Percentiles rank a stretch among this genome's conserved stretches.
Conservation (phyloP, 2,329 filamentous ascomycete species). For the Diatrype stigma region DNA sequence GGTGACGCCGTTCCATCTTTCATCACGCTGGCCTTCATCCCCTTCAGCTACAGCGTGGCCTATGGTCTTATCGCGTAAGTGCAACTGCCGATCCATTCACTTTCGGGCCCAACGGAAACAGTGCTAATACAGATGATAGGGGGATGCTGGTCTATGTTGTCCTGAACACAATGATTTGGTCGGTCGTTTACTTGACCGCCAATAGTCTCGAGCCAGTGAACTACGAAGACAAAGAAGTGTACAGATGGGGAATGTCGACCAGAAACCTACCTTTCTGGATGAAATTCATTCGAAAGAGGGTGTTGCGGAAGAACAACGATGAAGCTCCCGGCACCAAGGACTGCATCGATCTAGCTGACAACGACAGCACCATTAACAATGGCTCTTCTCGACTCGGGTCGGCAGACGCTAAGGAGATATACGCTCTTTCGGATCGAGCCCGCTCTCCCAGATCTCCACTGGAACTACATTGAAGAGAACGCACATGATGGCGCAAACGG, state of each 20-base stretch:
- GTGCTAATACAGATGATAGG: constrained; percentile 18
- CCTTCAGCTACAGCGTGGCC: constrained; percentile 74
- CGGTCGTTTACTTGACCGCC: constrained; percentile 41
- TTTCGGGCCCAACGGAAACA: background rate
- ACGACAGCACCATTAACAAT: constrained; percentile 25
- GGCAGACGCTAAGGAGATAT: constrained; percentile 20
- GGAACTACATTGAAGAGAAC: background rate
- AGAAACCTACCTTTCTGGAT: constrained; percentile 56
- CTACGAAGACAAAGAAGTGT: constrained; percentile 51
- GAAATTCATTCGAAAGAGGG: constrained; percentile 32
- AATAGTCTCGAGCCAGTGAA: constrained; percentile 47
- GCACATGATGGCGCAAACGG: too few species aligned
- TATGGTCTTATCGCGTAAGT: constrained; percentile 70
- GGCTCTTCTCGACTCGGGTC: constrained; percentile 22
- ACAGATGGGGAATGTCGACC: constrained; percentile 49
- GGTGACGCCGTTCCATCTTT: constrained; percentile 74
- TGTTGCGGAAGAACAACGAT: constrained; percentile 12
- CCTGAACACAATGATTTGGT: constrained; percentile 49
- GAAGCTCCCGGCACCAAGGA: constrained; percentile 17
- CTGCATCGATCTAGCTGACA: constrained; percentile 27
- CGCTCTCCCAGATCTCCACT: constrained; percentile 1
- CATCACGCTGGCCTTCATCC: constrained; percentile 70
- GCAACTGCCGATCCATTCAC: background rate
- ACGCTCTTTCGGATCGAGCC: constrained; percentile 7
- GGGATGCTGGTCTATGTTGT: constrained; percentile 52